Base-by-base conservation (phyloP, 2,329 filamentous ascomycete species). In the Daldinia eschscholtzii region DNA sequence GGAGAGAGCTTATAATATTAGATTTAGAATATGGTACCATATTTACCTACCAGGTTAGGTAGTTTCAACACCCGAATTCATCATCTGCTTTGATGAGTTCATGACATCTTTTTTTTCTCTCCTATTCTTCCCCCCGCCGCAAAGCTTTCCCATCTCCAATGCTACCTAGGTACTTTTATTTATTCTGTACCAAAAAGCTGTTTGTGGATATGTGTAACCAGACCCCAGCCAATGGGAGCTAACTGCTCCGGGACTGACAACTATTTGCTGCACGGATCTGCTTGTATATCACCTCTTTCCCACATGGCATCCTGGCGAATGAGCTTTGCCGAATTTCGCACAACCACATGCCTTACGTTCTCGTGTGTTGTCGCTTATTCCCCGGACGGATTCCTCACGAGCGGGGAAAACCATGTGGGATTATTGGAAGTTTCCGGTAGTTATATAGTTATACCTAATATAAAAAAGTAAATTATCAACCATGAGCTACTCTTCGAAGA, bases 381-480 rank as follows among this genome's bases (percentile, higher is more conserved):
- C 61, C 63, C 65, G 65, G 57, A 52, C n/a, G 20, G 20, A 30
- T 37, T 53, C 55, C 37, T 44, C 35, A 6, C 37, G 59, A 57
- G 65, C 60, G 68, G 68, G 62, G 68, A 70, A 70, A 69, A 42
- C 50, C 57, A 68, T 66, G 65, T 52, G 48, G 42, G 15, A 23
- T 33, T 33, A 9, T 26, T 52, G 46, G 26, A 26, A 33, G 23
- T 52, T 52, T 52, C 46, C 46, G 46, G 7, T 58, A 1, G 2
- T 23, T 23, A 23, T 23, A 10, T 58, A n/a, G n/a, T n/a, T n/a
- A n/a, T n/a, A n/a, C n/a, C n/a, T n/a, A n/a, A n/a, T n/a, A 46
- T 39, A 44, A 28, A 42, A 23, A 57, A 28, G 37, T 57, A 9
- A 28, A 57, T 28, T 26, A 12, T 7, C 15, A 57, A 41, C 33